Evolutionary conservation across 2,329 filamentous ascomycete species (phyloP).

Genomic region (Botrytis paeoniae): DNA sequence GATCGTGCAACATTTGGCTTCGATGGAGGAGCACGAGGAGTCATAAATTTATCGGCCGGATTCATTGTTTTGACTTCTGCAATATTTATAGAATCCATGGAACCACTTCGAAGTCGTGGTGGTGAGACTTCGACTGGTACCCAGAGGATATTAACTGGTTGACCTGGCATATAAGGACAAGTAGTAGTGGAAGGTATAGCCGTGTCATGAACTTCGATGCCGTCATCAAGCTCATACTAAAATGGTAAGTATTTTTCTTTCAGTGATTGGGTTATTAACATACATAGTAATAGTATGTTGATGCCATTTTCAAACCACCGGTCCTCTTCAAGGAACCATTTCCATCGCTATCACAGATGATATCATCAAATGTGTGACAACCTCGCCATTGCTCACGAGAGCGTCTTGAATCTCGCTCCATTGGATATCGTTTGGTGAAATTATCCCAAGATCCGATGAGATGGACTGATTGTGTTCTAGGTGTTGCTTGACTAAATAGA

Average conservation of each 20-base stretch:
- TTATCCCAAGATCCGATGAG: slow-evolving; percentile 95
- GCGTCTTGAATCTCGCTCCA: slow-evolving; percentile 76
- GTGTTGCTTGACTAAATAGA: slow-evolving; percentile 53
- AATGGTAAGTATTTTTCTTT: slow-evolving; percentile 31
- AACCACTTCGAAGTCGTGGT: slow-evolving; percentile 60
- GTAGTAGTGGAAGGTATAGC: slow-evolving; percentile 69
- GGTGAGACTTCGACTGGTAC: slow-evolving; percentile 68
- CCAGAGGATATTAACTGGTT: slow-evolving; percentile 79
- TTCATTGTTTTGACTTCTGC: slow-evolving; percentile 71
- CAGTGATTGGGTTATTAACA: slow-evolving; percentile 41
- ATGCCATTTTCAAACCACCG: slow-evolving; percentile 86
- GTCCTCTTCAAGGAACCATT: slow-evolving; percentile 56
- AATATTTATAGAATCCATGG: slow-evolving; percentile 57
- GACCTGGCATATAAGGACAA: slow-evolving; percentile 85
- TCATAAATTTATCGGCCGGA: slow-evolving; percentile 70
- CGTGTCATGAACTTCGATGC: slow-evolving; percentile 72
- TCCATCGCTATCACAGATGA: slow-evolving; percentile 70
- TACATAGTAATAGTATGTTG: slow-evolving; percentile 95
- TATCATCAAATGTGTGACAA: slow-evolving; percentile 81
- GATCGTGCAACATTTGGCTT: slow-evolving; percentile 45
- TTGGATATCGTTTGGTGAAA: slow-evolving; percentile 72
- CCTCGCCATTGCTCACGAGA: slow-evolving; percentile 79
- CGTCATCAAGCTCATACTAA: slow-evolving; percentile 80
- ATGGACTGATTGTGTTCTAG: slow-evolving; percentile 66
- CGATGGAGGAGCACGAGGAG: slow-evolving; percentile 58